Evolutionary conservation across 2,329 filamentous ascomycete species (phyloP), one percentile per base, ranked within the genome.

Genomic region (Dothistroma pini): DNA sequence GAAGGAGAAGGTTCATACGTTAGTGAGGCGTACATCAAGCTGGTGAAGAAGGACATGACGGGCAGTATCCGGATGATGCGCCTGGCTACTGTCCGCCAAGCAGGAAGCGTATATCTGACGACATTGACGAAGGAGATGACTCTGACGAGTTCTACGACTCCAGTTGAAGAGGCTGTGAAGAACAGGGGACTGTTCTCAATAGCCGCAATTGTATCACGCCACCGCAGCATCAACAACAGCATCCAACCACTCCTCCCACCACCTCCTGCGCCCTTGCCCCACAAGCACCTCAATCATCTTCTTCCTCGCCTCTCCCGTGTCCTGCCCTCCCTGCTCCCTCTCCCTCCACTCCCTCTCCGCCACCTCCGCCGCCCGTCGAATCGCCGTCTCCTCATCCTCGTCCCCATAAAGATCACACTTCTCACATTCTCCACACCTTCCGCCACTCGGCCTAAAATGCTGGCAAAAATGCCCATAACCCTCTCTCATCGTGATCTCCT

Each of bases 401-500:
- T 78, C 76, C 1, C 76, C 72, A 67, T 82, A 82, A 29, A 82
- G 66, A 68, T 82, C 79, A 64, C 80, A 82, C 62, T 77, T 76
- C 48, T 88, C 87, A 77, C 95, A 97, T 74, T 96, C 86, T 1
- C 75, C 81, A 74, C 95, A 99, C 14, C 82, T 80, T 14, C 84
- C 83, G 54, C 93, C 91, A 0, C 89, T 90, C 10, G 90, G 88
- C 9, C 95, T 84, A 75, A 97, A 97, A 76, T 97, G 95, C 73
- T 96, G 90, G 74, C 95, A 99, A 72, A 97, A 99, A 76, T 99
- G 95, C 44, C 86, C 83, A 75, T 99, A 97, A 0, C 93, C 93
- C 73, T 93, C 88, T 2, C 78, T 77, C 54, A 84, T 79, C 6
- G 67, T 66, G 19, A 83, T 77, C n/a, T 79, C 76, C 48, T 76